These are phyloP conservation scores for Eucalyptus sp. DNA, from an alignment of 345 rosid genomes.

Conservation along the genomic window DNA sequence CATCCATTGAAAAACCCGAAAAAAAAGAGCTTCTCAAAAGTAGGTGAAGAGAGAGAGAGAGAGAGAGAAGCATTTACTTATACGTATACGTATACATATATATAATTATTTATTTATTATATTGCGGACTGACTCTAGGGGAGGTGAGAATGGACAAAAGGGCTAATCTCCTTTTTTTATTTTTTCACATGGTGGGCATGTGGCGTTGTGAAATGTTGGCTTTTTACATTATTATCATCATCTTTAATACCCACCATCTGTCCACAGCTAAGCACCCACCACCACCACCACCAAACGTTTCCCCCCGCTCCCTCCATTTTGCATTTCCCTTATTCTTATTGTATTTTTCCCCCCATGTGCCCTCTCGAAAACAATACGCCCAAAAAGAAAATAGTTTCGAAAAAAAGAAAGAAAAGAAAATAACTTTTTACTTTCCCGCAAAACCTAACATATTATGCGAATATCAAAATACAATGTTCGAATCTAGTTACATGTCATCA, in stretches of 20 bases:
- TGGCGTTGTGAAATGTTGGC: neutral
- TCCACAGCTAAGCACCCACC: neutral
- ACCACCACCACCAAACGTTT: neutral
- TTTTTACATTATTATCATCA: neutral
- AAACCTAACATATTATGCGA: neutral
- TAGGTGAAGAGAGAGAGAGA: neutral
- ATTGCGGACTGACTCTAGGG: neutral
- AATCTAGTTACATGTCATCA: rapidly evolving
- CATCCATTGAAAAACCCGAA: neutral
- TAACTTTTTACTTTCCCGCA: neutral
- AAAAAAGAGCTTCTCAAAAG: neutral
- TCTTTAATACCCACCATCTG: neutral
- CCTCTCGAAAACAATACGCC: neutral
- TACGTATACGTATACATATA: too few species aligned
- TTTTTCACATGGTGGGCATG: neutral
- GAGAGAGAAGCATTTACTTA: neutral
- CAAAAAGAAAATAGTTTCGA: rapidly evolving
- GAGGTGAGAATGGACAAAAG: neutral
- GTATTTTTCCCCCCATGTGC: neutral
- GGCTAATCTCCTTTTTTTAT: neutral
- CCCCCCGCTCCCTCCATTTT: neutral
- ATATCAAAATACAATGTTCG: neutral
- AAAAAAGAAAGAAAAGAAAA: neutral
- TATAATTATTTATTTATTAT: too few species aligned
- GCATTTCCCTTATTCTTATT: neutral